Evolutionary conservation across 768 basidiomycete species (phyloP), one percentile per base, ranked within the genome.

Genomic region (Phylloporus sp.): DNA sequence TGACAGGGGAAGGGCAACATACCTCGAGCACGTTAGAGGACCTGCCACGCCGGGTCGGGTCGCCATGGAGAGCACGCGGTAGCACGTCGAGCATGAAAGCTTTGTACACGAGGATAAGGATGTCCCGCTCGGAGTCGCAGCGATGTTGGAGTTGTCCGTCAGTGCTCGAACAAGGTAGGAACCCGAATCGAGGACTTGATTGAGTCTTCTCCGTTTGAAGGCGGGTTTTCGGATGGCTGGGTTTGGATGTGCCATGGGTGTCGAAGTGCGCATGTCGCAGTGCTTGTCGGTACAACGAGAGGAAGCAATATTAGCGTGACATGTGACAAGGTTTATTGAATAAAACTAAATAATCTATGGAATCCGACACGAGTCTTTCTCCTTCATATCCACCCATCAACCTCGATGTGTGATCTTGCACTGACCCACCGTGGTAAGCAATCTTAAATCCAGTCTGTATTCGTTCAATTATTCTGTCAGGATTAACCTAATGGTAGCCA

Each of bases 1-100:
- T 13, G 23, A 13, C 38, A 31, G 4, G 26, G 23, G 8, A 27
- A 32, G 6, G 23, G 3, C 35, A 24, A 53, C 55, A 43, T 7
- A 65, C 66, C 60, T 67, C 35, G 68, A 56, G 41, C 66, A 67
- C 5, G 45, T 7, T 15, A 38, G 43, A 22, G 31, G 47, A 18
- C 46, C 32, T 32, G 54, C 53, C 13, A 55, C 43, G 39, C 61
- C 56, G 26, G 57, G 45, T 29, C 63, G 55, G 31, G 59, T 52
- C 2, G 54, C 51, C 16, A 51, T 46, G 3, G 66, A 61, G 29
- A 67, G 56, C 12, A 56, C 46, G 13, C 66, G 68, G 59, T 67
- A 59, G 55, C 66, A 67, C 49, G 66, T 59, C 27, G 66, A 70
- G 42, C 66, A 67, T 36, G 63, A 61, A 24, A 58, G 54, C 11